phyloP scores from a whole-genome alignment of 441 rosid species.

The Geranium incanum region DNA sequence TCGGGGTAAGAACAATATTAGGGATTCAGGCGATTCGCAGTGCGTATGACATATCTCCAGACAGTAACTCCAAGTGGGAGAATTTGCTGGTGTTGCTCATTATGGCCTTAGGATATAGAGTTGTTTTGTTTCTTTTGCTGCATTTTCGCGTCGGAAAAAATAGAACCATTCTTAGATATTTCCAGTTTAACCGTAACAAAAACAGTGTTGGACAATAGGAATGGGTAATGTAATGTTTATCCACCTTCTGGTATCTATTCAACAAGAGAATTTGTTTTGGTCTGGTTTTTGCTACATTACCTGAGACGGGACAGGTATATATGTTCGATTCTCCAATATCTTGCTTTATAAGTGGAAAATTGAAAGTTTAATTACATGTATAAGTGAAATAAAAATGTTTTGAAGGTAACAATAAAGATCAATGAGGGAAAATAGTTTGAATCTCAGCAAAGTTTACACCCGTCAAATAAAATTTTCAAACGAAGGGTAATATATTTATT shows the following conservation, averaged over 20 bases:
- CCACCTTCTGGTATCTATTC: neutral
- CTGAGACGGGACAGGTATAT: too few relatives aligned
- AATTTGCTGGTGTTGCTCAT: slow-evolving; percentile 66
- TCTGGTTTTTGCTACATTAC: neutral
- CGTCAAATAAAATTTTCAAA: too few relatives aligned
- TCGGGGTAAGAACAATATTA: slow-evolving; percentile 83
- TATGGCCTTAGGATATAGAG: slow-evolving; percentile 71
- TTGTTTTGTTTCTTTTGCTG: slow-evolving; percentile 54
- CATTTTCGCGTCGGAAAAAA: slow-evolving; percentile 53
- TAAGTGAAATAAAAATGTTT: too few relatives aligned
- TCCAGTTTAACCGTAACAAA: slow-evolving; percentile 35
- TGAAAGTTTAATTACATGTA: too few relatives aligned
- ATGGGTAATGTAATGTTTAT: neutral
- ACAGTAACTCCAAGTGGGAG: slow-evolving; percentile 73
- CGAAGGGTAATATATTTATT: too few relatives aligned
- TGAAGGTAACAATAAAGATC: too few relatives aligned
- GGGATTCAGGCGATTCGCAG: slow-evolving; percentile 71
- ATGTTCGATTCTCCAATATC: too few relatives aligned
- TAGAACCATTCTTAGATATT: slow-evolving; percentile 33
- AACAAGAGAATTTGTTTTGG: neutral
- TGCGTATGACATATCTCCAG: slow-evolving; percentile 67
- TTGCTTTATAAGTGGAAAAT: too few relatives aligned
- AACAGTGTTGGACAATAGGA: slow-evolving; percentile 44
- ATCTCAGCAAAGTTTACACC: too few relatives aligned
- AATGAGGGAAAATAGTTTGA: too few relatives aligned